Percentiles rank a stretch among this genome's conserved stretches.
phyloP scores from a whole-genome alignment of 805 yeast species.

The Candida adriatica region DNA sequence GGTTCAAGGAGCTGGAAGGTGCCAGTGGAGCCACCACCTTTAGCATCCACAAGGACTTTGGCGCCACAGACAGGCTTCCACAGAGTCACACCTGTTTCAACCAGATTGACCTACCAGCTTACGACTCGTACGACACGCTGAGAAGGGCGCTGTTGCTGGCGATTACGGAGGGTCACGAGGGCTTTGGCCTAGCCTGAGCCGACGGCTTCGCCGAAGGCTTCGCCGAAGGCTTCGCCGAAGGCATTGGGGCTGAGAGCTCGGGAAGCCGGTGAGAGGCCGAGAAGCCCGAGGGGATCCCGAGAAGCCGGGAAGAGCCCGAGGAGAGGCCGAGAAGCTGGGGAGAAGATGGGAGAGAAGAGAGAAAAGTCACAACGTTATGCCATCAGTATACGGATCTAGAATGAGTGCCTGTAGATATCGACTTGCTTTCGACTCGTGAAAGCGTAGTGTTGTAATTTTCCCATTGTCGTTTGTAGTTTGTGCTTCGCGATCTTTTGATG shows the following conservation, averaged over 20 bases:
- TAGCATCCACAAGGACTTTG: slow-evolving; percentile 85
- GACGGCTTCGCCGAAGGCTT: no score
- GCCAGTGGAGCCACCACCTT: slow-evolving; percentile 82
- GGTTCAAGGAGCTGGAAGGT: slow-evolving; percentile 85
- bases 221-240: neutral
- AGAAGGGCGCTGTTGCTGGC: slow-evolving; percentile 79
- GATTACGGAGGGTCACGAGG: slow-evolving; percentile 91
- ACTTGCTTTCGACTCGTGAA: no score
- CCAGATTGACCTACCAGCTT: slow-evolving; percentile 89
- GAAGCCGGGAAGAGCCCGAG: slow-evolving; percentile 4
- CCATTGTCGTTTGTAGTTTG: no score
- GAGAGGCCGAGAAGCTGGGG: slow-evolving; percentile 7
- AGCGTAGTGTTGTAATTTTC: no score
- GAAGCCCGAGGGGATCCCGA: no score
- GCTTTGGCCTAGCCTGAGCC: slow-evolving; percentile 75
- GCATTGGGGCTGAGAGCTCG: slow-evolving; percentile 1
- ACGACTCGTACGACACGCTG: slow-evolving; percentile 79
- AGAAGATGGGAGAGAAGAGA: no score
- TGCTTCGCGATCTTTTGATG: no score
- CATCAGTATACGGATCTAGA: no score
- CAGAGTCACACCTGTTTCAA: slow-evolving; percentile 96
- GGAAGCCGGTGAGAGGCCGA: no score
- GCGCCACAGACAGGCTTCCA: slow-evolving; percentile 79
- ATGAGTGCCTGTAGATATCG: no score
- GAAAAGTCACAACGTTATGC: no score